Base-by-base conservation (phyloP, 1,284 basidiomycete species). In the Tilletia indica region DNA sequence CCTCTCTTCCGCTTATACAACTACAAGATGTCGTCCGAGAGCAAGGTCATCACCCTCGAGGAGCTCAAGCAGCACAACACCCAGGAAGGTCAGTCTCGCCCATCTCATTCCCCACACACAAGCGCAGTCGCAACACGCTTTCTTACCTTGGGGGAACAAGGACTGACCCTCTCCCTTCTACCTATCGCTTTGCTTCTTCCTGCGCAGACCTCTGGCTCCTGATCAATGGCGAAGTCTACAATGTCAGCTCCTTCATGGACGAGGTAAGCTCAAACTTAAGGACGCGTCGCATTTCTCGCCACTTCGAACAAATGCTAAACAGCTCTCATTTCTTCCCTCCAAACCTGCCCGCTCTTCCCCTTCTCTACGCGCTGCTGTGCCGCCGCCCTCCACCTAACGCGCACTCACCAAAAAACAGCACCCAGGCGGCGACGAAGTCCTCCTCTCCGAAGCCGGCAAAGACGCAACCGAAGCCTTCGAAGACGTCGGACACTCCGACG, bases 391-490 rank as follows among this genome's bases (percentile, higher is more conserved):
- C 31, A 11, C 68, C 38, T 51, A 39, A 16, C 14, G 31, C 36
- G 49, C 25, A 31, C 2, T 31, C 42, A 8, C 42, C 42, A 45
- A 45, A 45, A 45, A 45, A 64, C 61, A 97, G 93, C 96, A 97
- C 86, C 93, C 94, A 34, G 94, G 95, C 86, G 96, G 96, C 78
- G 96, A 98, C 87, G 96, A 99, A 86, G 96, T 99, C 71, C 89
- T 99, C 76, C 85, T 97, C 71, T 91, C 92, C 76, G 96, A 99
- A 87, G 91, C 90, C 81, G 93, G 95, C 90, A 87, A 83, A 93
- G 95, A 99, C 85, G 94, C 94, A 38, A 97, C 96, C 58, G 97
- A 99, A 85, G 94, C 96, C 12, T 99, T 99, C 83, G 97, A 99
- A 87, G 97, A 99, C 85, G 95, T 99, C 67, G 96, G 97, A 61